These are phyloP conservation scores for Cercospora zeae-maydis DNA, from an alignment of 2,329 filamentous ascomycete genomes.

Conservation along the genomic window DNA sequence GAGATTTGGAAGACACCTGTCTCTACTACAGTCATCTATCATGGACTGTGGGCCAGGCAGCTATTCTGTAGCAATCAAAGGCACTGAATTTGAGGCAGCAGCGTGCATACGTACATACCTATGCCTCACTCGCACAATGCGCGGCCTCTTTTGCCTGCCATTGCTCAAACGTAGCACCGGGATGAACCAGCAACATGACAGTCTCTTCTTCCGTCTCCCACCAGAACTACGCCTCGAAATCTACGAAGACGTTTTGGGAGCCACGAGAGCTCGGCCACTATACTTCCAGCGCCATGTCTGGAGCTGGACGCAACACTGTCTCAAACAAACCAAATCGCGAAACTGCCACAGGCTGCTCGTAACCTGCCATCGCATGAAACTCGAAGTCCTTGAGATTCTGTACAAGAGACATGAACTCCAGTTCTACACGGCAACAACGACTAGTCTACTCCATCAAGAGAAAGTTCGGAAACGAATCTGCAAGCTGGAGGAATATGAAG, in stretches of 20 bases:
- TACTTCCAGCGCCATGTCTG: conserved; percentile 11
- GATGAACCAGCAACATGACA: not conserved
- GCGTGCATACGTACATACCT: not conserved
- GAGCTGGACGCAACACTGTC: not conserved
- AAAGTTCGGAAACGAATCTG: not conserved
- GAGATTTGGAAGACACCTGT: not conserved
- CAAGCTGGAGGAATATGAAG: not conserved
- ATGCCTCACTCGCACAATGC: not conserved
- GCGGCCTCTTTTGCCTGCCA: not conserved
- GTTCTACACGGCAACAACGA: not conserved
- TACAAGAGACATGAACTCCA: conserved; percentile 9
- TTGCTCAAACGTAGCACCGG: not conserved
- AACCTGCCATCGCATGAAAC: conserved; percentile 2
- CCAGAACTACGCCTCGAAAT: conserved; percentile 10
- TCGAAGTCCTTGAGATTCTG: conserved; percentile 8
- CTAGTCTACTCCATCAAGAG: not conserved
- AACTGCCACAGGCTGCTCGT: conserved; percentile 4
- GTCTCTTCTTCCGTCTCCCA: conserved; percentile 7
- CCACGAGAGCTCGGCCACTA: not conserved
- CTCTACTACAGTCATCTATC: not conserved
- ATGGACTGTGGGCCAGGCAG: not conserved
- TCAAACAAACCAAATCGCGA: not conserved
- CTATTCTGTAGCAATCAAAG: not conserved
- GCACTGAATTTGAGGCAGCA: not conserved
- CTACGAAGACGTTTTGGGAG: conserved; percentile 5